Base-by-base conservation (phyloP, 495 filamentous ascomycete genomes). In the Penicillium taxi region DNA sequence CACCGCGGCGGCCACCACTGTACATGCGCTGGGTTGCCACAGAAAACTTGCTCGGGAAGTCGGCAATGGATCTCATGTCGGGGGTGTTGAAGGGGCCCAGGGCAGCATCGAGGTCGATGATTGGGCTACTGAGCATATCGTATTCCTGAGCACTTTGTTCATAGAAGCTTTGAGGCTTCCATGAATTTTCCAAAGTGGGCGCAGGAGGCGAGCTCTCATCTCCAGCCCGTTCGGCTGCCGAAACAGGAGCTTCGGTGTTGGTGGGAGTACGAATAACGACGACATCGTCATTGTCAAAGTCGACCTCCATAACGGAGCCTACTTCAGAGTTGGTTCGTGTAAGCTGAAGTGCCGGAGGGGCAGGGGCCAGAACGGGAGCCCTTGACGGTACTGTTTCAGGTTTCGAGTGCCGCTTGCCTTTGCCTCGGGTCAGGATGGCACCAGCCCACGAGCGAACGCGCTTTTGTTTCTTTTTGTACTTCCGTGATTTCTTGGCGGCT, bases 71-170 rank as follows among this genome's bases (percentile, higher is more conserved):
- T 2, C 54, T 45, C 45, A 69, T 70, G 41, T 74, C 64, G 3
- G 86, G 86, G 1, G 85, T 90, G 51, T 91, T 88, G 62, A 94
- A 94, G 0, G 91, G 88, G 2, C 86, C 86, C 8, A 98, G 67
- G n/a, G 90, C 91, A 23, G 89, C 91, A 68, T 98, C 91, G 26
- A 98, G 67, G 63, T 98, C 91, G 35, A 98, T 90, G 41, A 94
- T 76, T 4, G 82, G 84, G 47, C 79, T 56, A 21, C 41, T 87
- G 31, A 79, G 67, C 2, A 65, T 45, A 35, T 85, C 80, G 22
- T 74, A 69, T 19, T 50, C 42, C 9, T 81, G 76, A 3, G 33
- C 42, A 28, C 27, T 52, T 39, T 69, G 65, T 33, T 69, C 65
- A 25, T 69, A 60, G 41, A 69, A 61, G 32, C 63, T 66, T 37